phyloP scores from a whole-genome alignment of 768 basidiomycete genomes.

The Mycena galopus region DNA sequence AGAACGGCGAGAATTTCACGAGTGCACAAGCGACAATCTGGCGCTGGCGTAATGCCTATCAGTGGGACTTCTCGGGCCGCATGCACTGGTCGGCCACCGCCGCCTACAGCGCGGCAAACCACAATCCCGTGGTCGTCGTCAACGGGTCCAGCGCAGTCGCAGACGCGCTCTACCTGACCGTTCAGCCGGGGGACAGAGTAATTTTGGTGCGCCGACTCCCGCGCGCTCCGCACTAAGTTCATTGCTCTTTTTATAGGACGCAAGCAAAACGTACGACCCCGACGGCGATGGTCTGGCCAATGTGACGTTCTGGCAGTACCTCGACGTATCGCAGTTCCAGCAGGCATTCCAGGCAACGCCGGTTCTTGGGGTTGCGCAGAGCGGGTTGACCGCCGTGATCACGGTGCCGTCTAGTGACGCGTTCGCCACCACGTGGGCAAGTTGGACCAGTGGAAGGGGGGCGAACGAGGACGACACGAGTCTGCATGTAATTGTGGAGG shows the following conservation, averaged over 20 bases:
- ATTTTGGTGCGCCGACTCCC: neutral
- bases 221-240: neutral
- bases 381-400: neutral
- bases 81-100: slow-evolving; percentile 29
- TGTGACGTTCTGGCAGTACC: slow-evolving; percentile 27
- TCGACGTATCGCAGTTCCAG: slow-evolving; percentile 18
- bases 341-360: neutral
- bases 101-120: slow-evolving; percentile 25
- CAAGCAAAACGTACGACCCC: slow-evolving; percentile 20
- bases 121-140: slow-evolving; percentile 30
- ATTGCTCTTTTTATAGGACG: neutral
- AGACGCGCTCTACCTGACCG: neutral
- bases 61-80: slow-evolving; percentile 33
- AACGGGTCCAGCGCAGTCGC: slow-evolving; percentile 10
- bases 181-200: slow-evolving; percentile 1
- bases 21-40: slow-evolving; percentile 30
- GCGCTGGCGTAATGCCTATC: slow-evolving; percentile 35
- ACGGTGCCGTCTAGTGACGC: neutral
- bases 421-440: neutral
- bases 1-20: slow-evolving; percentile 20
- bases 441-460: slow-evolving; percentile 11
- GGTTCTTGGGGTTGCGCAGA: neutral
- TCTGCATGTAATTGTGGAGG: slow-evolving; percentile 29
- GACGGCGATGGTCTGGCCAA: slow-evolving; percentile 17
- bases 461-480: slow-evolving; percentile 26